Conservation (phyloP, 768 basidiomycete species). For the Pisolithus tinctorius region DNA sequence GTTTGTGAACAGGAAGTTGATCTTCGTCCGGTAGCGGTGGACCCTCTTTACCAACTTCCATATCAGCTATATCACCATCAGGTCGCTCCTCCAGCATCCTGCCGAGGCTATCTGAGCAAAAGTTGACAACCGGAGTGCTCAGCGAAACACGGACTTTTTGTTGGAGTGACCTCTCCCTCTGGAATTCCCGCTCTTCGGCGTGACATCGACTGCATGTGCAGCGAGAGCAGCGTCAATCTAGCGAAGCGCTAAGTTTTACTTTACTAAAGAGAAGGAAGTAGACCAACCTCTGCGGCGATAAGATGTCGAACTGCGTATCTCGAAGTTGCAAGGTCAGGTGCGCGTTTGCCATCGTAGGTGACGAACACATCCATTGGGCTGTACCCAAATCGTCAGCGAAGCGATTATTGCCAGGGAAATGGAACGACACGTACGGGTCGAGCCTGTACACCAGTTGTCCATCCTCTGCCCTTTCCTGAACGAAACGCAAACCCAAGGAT, state of each 20-base stretch:
- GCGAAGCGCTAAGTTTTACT: neutral
- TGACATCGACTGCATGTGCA: conserved; percentile 26
- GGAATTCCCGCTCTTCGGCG: conserved; percentile 40
- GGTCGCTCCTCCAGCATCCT: conserved; percentile 13
- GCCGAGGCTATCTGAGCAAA: neutral
- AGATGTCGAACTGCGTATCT: conserved; percentile 91
- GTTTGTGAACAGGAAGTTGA: conserved; percentile 34
- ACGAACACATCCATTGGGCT: conserved; percentile 96
- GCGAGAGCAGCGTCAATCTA: conserved; percentile 72
- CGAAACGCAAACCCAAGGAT: conserved; percentile 75
- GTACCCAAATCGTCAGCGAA: conserved; percentile 5
- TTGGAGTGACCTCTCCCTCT: conserved; percentile 39
- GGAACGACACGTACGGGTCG: conserved; percentile 67
- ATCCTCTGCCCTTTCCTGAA: conserved; percentile 86
- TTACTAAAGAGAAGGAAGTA: neutral
- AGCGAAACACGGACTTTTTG: conserved; percentile 18
- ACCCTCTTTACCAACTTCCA: conserved; percentile 12
- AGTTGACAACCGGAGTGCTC: neutral
- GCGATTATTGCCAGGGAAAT: neutral
- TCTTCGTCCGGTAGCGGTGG: conserved; percentile 11
- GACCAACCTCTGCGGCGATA: conserved; percentile 74
- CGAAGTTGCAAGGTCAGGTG: conserved; percentile 77
- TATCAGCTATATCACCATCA: conserved; percentile 8
- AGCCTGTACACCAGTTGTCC: conserved; percentile 88
- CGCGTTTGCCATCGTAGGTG: conserved; percentile 93